phyloP scores from a whole-genome alignment of 805 yeast species.

The Myxozyma nipponensis region DNA sequence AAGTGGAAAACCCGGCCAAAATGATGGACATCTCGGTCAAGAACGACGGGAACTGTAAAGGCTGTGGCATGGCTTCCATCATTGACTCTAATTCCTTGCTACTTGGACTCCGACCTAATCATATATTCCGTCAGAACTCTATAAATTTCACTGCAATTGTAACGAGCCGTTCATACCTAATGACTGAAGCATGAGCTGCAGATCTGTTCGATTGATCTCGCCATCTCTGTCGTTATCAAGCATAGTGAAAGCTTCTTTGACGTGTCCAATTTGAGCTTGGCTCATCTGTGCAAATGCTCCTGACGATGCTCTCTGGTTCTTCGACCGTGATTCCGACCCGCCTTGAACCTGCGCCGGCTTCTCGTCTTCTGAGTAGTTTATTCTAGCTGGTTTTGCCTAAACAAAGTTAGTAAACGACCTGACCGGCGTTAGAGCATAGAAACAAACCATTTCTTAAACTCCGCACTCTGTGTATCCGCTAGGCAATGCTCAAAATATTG shows the following conservation, averaged over 20 bases:
- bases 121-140: slow-evolving; percentile 12
- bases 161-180: slow-evolving; percentile 39
- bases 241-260: slow-evolving; percentile 71
- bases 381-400: background rate
- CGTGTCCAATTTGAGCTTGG: slow-evolving; percentile 58
- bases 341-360: slow-evolving; percentile 2
- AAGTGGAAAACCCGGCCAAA: slow-evolving; percentile 49
- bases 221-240: slow-evolving; percentile 83
- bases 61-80: slow-evolving; percentile 43
- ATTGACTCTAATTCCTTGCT: slow-evolving; percentile 45
- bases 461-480: too few relatives aligned
- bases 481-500: too few relatives aligned
- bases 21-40: slow-evolving; percentile 58
- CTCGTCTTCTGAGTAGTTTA: slow-evolving; percentile 2
- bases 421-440: too few relatives aligned
- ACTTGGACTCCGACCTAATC: slow-evolving; percentile 40
- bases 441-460: too few relatives aligned
- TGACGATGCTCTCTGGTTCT: slow-evolving; percentile 10
- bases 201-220: slow-evolving; percentile 31
- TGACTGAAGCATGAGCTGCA: slow-evolving; percentile 51
- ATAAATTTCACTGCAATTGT: background rate
- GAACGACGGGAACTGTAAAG: slow-evolving; percentile 61
- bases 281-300: slow-evolving; percentile 39
- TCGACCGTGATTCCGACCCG: background rate
- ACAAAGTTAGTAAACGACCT: background rate